Evolutionary conservation across 2,329 filamentous ascomycete species (phyloP).

Genomic region (Verticillium klebahnii): DNA sequence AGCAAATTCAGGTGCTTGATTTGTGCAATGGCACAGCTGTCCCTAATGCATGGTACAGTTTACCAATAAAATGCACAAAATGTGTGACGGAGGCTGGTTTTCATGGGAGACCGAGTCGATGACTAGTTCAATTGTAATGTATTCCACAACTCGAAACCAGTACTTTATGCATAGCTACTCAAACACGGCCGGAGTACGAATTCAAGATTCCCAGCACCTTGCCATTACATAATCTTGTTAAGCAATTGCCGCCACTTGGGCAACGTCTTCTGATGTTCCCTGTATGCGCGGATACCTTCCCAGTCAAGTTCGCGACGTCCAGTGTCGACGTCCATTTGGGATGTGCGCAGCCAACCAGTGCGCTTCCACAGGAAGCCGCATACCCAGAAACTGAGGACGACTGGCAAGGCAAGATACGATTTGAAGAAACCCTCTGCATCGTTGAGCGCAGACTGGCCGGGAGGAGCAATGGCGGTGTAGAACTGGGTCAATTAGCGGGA

Average conservation of each 20-base stretch:
- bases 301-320: constrained; percentile 13
- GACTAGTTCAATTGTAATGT: no score
- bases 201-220: neutral
- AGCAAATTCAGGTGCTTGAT: no score
- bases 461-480: constrained; percentile 36
- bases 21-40: no score
- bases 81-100: no score
- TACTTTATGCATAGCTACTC: neutral
- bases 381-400: constrained; percentile 11
- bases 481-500: constrained; percentile 20
- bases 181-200: neutral
- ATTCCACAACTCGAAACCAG: neutral
- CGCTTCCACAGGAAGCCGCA: constrained; percentile 13
- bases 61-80: no score
- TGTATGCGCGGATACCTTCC: constrained; percentile 12
- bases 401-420: constrained; percentile 10
- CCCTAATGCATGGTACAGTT: no score
- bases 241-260: constrained; percentile 11
- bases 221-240: constrained; percentile 7
- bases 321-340: constrained; percentile 14
- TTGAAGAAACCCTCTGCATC: constrained; percentile 11
- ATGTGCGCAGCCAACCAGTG: constrained; percentile 12
- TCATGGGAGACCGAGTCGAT: no score
- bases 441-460: constrained; percentile 13
- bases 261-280: constrained; percentile 6